These are phyloP conservation scores for Trypanosoma avium DNA, from an alignment of 208 protist genomes.

Conservation along the genomic window DNA sequence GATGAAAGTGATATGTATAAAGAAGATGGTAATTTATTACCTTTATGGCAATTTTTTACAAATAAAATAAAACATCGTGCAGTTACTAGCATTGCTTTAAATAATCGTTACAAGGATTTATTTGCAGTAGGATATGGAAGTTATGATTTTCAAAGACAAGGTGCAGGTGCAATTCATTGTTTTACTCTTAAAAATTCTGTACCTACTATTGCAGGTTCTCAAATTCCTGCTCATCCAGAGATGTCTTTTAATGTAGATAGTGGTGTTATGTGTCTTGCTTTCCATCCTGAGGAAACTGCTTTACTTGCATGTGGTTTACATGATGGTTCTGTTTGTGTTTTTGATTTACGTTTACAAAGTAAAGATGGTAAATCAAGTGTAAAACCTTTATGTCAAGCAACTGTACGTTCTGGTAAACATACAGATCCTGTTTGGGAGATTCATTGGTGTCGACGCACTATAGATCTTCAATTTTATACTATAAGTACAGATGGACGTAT, in stretches of 20 bases:
- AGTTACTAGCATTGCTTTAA: slow-evolving; percentile 95
- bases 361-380: slow-evolving; percentile 46
- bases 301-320: slow-evolving; percentile 95
- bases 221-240: slow-evolving; percentile 90
- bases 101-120: slow-evolving; percentile 95
- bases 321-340: slow-evolving; percentile 95
- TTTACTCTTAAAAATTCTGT: slow-evolving; percentile 98
- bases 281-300: slow-evolving; percentile 89
- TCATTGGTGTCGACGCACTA: slow-evolving; percentile 56
- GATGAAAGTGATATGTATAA: slow-evolving; percentile 94
- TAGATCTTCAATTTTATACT: slow-evolving; percentile 93
- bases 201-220: slow-evolving; percentile 48
- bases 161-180: slow-evolving; percentile 92
- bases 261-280: slow-evolving; percentile 96
- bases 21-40: slow-evolving; percentile 94
- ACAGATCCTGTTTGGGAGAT: slow-evolving; percentile 97
- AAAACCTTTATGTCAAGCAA: slow-evolving; percentile 90
- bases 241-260: slow-evolving; percentile 89
- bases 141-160: slow-evolving; percentile 97
- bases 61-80: slow-evolving; percentile 83
- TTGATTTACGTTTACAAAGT: slow-evolving; percentile 83
- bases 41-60: slow-evolving; percentile 95
- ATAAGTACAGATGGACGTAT: slow-evolving; percentile 96
- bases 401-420: slow-evolving; percentile 95
- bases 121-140: slow-evolving; percentile 97